Evolutionary conservation across 768 basidiomycete genomes (phyloP).

Genomic region (Leccinum aurantiacum): DNA sequence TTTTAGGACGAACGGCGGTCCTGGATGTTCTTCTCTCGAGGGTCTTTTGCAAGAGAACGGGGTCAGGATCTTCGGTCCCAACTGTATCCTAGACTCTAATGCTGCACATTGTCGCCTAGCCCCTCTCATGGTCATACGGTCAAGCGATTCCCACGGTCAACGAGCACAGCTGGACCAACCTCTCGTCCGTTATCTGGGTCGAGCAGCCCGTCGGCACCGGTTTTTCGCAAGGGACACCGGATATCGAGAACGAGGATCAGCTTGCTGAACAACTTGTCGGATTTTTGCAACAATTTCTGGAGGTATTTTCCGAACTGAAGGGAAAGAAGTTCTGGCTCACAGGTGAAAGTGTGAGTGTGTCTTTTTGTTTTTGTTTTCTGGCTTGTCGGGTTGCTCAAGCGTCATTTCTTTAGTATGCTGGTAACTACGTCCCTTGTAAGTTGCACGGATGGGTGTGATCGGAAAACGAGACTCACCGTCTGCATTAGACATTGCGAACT

Average conservation of each 20-base stretch:
- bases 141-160: slow-evolving; percentile 64
- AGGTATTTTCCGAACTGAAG: slow-evolving; percentile 71
- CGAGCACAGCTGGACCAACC: slow-evolving; percentile 75
- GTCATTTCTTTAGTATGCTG: slow-evolving; percentile 55
- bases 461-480: background rate
- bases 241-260: slow-evolving; percentile 58
- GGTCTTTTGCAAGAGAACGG: slow-evolving; percentile 76
- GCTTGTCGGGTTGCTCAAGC: background rate
- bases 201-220: slow-evolving; percentile 84
- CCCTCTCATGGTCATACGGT: slow-evolving; percentile 64
- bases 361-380: background rate
- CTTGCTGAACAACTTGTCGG: slow-evolving; percentile 53
- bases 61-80: slow-evolving; percentile 37
- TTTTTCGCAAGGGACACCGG: slow-evolving; percentile 68
- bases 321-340: slow-evolving; percentile 67
- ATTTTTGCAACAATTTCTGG: slow-evolving; percentile 74
- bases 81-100: slow-evolving; percentile 18
- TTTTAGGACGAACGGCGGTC: slow-evolving; percentile 73
- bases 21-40: slow-evolving; percentile 73
- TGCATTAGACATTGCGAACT: slow-evolving; percentile 66
- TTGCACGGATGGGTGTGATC: slow-evolving; percentile 30
- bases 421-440: slow-evolving; percentile 63
- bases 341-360: slow-evolving; percentile 67
- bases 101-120: slow-evolving; percentile 38
- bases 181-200: slow-evolving; percentile 73